Conservation (phyloP, 164 flowering plant genomes). For the Nymphaea colorata region DNA sequence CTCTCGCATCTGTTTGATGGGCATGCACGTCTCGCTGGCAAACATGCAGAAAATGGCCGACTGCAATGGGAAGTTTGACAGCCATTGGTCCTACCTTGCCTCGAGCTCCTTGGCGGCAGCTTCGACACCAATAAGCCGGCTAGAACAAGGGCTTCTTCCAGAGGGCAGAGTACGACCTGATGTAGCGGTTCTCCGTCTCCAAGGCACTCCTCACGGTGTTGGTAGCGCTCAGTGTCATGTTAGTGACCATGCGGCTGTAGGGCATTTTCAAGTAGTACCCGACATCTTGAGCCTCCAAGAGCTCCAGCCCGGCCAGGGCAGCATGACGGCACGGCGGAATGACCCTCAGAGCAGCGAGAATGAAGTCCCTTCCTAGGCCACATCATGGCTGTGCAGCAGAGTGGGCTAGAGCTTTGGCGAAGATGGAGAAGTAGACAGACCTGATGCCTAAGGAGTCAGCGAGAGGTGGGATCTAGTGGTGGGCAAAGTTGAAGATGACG, state of each 20-base stretch:
- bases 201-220: constrained; percentile 3
- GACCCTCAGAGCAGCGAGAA: constrained; percentile 11
- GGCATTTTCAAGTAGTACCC: constrained; percentile 5
- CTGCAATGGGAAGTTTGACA: constrained; percentile 2
- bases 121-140: constrained; percentile 6
- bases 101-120: neutral
- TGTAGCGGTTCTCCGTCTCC: constrained; percentile 13
- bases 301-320: constrained; percentile 5
- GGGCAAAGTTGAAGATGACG: neutral
- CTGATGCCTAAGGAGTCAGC: neutral
- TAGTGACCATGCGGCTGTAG: neutral
- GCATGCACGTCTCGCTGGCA: constrained; percentile 8
- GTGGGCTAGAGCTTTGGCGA: constrained; percentile 9
- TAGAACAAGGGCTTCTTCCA: constrained; percentile 8
- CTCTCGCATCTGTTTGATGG: constrained; percentile 10
- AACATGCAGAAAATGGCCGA: constrained; percentile 11
- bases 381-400: neutral
- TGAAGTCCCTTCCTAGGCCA: neutral
- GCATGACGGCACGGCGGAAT: constrained; percentile 15
- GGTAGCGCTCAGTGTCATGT: neutral
- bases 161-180: constrained; percentile 5
- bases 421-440: constrained; percentile 1
- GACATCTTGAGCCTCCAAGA: constrained; percentile 11
- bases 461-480: constrained; percentile 1
- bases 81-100: constrained; percentile 9